These are phyloP conservation scores for Trametes pubescens DNA, from an alignment of 1,284 basidiomycete species.

Conservation along the genomic window DNA sequence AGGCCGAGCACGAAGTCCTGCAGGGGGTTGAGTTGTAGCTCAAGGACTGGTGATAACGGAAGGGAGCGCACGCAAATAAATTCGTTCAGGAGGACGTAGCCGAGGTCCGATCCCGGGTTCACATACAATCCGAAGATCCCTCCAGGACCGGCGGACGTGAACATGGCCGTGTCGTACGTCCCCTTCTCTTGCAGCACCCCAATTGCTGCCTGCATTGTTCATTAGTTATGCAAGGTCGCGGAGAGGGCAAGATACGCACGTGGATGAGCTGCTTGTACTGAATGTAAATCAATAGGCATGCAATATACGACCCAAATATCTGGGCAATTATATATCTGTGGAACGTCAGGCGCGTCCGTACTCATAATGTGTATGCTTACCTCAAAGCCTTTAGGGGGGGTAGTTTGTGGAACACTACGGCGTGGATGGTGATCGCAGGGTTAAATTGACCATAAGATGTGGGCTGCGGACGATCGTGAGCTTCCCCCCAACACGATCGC, in stretches of 20 bases:
- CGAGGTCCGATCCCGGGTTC: constrained; percentile 58
- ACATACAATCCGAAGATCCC: constrained; percentile 70
- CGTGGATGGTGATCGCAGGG: constrained; percentile 65
- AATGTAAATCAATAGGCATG: constrained; percentile 63
- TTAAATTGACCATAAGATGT: constrained; percentile 75
- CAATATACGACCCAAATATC: constrained; percentile 68
- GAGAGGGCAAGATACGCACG: no score
- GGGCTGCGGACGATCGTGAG: constrained; percentile 40
- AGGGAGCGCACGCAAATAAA: constrained; percentile 62
- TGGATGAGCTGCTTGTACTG: constrained; percentile 66
- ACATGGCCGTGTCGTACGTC: constrained; percentile 52
- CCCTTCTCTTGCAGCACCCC: constrained; percentile 51
- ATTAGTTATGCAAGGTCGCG: background rate
- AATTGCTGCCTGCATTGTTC: constrained; percentile 47
- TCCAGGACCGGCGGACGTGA: constrained; percentile 65
- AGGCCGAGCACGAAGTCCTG: constrained; percentile 74
- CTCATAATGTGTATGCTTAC: constrained; percentile 41
- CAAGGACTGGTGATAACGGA: background rate
- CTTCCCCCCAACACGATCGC: background rate
- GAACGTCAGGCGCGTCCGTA: constrained; percentile 2
- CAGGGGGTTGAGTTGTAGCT: constrained; percentile 12
- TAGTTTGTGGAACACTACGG: constrained; percentile 62
- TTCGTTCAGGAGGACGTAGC: constrained; percentile 68
- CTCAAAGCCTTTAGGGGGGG: constrained; percentile 59
- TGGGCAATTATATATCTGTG: constrained; percentile 69